phyloP scores from a whole-genome alignment of 2,329 filamentous ascomycete genomes.

The Colletotrichum incanum region DNA sequence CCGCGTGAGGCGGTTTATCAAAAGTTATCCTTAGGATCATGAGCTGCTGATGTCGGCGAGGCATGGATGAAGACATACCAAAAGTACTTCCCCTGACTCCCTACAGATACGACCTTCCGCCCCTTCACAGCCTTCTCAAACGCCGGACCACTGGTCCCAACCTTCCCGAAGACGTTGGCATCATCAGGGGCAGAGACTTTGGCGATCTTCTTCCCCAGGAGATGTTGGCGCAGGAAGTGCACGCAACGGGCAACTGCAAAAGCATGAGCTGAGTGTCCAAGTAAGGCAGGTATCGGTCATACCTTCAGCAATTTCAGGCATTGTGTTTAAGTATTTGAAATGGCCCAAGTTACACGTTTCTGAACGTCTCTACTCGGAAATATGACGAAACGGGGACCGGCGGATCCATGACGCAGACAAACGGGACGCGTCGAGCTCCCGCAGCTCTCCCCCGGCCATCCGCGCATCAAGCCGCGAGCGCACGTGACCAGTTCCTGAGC shows the following conservation, averaged over 20 bases:
- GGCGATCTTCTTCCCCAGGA: slow-evolving; percentile 86
- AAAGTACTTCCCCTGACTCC: slow-evolving; percentile 97
- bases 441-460: not conserved
- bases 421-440: slow-evolving; percentile 1
- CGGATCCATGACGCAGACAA: slow-evolving; percentile 21
- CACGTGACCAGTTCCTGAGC: slow-evolving; percentile 49
- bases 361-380: not conserved
- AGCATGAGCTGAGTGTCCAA: not conserved
- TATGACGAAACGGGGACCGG: not conserved
- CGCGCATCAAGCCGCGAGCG: slow-evolving; percentile 42
- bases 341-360: not conserved
- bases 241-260: slow-evolving; percentile 84
- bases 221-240: slow-evolving; percentile 84
- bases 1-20: slow-evolving; percentile 84
- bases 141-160: slow-evolving; percentile 81
- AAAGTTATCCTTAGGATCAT: slow-evolving; percentile 63
- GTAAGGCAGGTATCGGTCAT: slow-evolving; percentile 9
- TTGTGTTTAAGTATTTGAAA: slow-evolving; percentile 49
- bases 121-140: slow-evolving; percentile 83
- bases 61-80: slow-evolving; percentile 66
- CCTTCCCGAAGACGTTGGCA: slow-evolving; percentile 90
- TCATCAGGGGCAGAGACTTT: slow-evolving; percentile 83
- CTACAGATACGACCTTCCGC: slow-evolving; percentile 79
- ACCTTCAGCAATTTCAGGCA: slow-evolving; percentile 78
- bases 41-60: not conserved